Conservation (phyloP, 2,329 filamentous ascomycete species). For the Apiospora saccharicola region DNA sequence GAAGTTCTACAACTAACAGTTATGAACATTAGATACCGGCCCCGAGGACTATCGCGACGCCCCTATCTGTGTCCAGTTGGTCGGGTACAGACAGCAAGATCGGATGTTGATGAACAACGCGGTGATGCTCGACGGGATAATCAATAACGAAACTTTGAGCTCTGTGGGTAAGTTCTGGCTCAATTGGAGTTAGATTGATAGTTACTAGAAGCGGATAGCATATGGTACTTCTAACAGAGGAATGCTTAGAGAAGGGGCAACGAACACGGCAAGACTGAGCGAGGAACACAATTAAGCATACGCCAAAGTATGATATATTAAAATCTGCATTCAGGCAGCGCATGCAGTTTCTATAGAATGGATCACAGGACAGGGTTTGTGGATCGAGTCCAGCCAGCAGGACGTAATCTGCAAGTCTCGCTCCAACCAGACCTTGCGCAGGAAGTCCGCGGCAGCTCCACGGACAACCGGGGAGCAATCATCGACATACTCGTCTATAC, state of each 20-base stretch:
- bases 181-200: too few relatives aligned
- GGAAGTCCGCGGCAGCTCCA: slow-evolving; percentile 35
- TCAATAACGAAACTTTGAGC: background rate
- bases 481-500: slow-evolving; percentile 35
- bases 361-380: slow-evolving; percentile 37
- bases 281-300: too few relatives aligned
- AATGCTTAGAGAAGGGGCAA: too few relatives aligned
- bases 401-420: slow-evolving; percentile 33
- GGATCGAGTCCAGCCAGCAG: slow-evolving; percentile 37
- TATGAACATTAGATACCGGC: background rate
- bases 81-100: slow-evolving; percentile 4
- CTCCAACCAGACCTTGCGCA: slow-evolving; percentile 38
- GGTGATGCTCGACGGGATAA: background rate
- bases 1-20: background rate
- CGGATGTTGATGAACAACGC: background rate
- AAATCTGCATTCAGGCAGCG: background rate
- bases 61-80: background rate
- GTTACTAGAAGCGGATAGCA: too few relatives aligned
- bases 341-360: slow-evolving; percentile 26
- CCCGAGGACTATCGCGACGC: background rate
- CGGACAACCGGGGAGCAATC: slow-evolving; percentile 35
- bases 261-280: too few relatives aligned
- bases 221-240: too few relatives aligned
- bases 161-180: background rate
- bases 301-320: too few relatives aligned